Percentiles rank a stretch among this genome's conserved stretches.
These are phyloP conservation scores for Amaranthus tricolor DNA, from an alignment of 179 eudicot species.

Conservation along the genomic window DNA sequence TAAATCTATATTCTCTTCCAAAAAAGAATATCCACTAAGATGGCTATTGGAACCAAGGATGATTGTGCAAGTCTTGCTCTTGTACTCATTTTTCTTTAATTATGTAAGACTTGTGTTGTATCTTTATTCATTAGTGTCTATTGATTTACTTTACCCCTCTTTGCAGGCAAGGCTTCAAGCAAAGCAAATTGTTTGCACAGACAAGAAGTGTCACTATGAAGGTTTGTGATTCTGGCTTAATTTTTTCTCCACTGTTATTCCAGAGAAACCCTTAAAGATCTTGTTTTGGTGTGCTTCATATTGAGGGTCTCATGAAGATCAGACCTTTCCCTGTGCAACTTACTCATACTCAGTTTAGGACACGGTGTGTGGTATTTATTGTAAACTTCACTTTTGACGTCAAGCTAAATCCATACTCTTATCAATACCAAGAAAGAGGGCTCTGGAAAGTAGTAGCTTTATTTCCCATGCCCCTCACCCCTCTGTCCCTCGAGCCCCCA, in stretches of 20 bases:
- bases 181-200: slow-evolving; percentile 64
- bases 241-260: neutral
- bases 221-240: slow-evolving; percentile 37
- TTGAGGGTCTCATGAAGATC: neutral
- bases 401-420: no score
- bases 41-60: neutral
- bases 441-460: no score
- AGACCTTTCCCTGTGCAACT: neutral
- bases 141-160: slow-evolving; percentile 1
- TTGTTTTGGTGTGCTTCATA: neutral
- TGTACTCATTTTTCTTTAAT: neutral
- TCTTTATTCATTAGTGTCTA: neutral
- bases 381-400: neutral
- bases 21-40: no score
- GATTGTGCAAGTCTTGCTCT: neutral
- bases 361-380: neutral
- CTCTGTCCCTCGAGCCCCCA: no score
- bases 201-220: slow-evolving; percentile 80
- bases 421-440: no score
- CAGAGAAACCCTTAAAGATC: neutral
- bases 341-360: neutral
- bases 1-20: no score
- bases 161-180: slow-evolving; percentile 94
- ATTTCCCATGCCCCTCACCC: no score
- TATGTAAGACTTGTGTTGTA: neutral